A percentile compares a stretch with the other conserved stretches of the same genome.
These are phyloP conservation scores for Scleroderma bovista DNA, from an alignment of 768 basidiomycete genomes.

Conservation along the genomic window DNA sequence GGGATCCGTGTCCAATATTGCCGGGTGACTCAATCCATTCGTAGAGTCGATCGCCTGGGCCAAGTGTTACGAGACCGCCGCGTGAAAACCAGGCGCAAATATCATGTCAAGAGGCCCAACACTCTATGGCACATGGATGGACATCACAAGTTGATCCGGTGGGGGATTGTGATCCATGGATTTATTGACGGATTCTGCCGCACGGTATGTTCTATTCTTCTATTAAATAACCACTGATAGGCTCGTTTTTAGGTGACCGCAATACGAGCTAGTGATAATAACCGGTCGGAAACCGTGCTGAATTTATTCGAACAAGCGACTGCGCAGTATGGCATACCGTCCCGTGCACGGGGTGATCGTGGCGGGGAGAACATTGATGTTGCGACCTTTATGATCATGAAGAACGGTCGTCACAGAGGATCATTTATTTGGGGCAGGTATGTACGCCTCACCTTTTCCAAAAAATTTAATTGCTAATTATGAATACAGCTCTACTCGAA, in stretches of 20 bases:
- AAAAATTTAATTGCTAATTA: not conserved
- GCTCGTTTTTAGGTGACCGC: conserved; percentile 27
- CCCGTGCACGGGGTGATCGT: conserved; percentile 31
- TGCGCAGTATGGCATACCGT: conserved; percentile 11
- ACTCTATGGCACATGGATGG: not conserved
- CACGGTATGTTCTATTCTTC: conserved; percentile 14
- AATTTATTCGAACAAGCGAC: not conserved
- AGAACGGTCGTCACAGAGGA: conserved; percentile 23
- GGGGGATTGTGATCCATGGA: conserved; percentile 33
- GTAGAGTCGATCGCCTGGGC: conserved; percentile 27
- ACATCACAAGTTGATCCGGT: conserved; percentile 17
- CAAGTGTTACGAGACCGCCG: conserved; percentile 15
- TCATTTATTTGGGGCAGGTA: conserved; percentile 9
- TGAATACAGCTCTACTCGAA: conserved; percentile 16
- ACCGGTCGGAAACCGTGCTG: conserved; percentile 9
- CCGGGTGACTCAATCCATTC: conserved; percentile 20
- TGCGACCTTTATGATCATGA: conserved; percentile 17
- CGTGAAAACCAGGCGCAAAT: conserved; percentile 19
- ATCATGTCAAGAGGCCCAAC: conserved; percentile 22
- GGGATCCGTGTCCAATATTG: conserved; percentile 22
- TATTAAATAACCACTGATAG: conserved; percentile 5
- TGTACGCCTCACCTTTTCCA: not conserved
- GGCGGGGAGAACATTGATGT: conserved; percentile 34
- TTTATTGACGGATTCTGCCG: conserved; percentile 36
- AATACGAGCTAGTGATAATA: conserved; percentile 34